phyloP scores from a whole-genome alignment of 495 filamentous ascomycete species.

The Pseudevernia furfuracea region DNA sequence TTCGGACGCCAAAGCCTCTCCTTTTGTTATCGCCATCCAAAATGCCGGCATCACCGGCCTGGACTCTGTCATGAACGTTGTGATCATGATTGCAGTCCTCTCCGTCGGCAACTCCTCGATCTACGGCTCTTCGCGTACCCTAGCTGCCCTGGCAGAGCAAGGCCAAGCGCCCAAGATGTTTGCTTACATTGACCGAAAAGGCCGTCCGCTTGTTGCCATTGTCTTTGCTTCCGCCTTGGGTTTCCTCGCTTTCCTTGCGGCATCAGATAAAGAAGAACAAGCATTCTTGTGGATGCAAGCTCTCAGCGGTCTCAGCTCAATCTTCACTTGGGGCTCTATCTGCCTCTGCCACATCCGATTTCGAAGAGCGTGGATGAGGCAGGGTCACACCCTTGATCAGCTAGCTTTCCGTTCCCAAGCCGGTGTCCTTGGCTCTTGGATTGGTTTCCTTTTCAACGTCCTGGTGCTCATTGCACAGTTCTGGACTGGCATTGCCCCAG shows the following conservation, averaged over 20 bases:
- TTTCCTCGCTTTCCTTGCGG: conserved; percentile 71
- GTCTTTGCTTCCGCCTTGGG: conserved; percentile 60
- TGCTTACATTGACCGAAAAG: conserved; percentile 74
- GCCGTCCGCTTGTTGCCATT: conserved; percentile 72
- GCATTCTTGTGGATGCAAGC: conserved; percentile 87
- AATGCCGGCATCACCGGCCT: conserved; percentile 69
- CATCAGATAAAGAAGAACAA: conserved; percentile 50
- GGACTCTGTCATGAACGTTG: conserved; percentile 79
- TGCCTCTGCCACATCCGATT: conserved; percentile 89
- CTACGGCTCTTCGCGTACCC: conserved; percentile 79
- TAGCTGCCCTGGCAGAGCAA: conserved; percentile 80
- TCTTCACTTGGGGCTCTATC: conserved; percentile 92
- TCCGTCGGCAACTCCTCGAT: conserved; percentile 83
- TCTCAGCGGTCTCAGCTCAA: conserved; percentile 75
- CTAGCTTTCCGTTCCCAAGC: conserved; percentile 74
- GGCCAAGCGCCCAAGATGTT: conserved; percentile 70
- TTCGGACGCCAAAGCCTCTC: conserved; percentile 66
- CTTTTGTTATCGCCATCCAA: conserved; percentile 83
- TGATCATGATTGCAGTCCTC: conserved; percentile 80
- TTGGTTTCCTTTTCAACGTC: conserved; percentile 71
- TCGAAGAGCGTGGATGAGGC: conserved; percentile 64
- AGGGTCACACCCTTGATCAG: conserved; percentile 64
- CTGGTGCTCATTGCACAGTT: conserved; percentile 87
- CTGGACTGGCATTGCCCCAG: conserved; percentile 81
- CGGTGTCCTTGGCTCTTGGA: conserved; percentile 74